Percentiles rank a stretch among this genome's conserved stretches.
Evolutionary conservation across 108 stramenopile species (phyloP).

Genomic region (Nitzschia putrida): DNA sequence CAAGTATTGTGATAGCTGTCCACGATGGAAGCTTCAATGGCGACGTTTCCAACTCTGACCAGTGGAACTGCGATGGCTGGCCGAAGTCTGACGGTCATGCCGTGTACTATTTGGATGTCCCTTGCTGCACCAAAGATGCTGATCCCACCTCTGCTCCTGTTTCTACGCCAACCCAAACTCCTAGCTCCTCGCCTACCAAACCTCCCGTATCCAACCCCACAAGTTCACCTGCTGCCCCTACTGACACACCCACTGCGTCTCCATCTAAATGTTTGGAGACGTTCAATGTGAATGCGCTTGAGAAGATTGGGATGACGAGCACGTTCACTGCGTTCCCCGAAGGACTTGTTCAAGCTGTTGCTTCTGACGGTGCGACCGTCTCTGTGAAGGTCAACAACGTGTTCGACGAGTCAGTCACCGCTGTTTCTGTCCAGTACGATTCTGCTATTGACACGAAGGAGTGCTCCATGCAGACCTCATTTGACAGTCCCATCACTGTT

Average conservation of each 20-base stretch:
- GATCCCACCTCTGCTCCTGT: neutral
- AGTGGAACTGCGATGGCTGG: constrained; percentile 7
- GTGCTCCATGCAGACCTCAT: no score
- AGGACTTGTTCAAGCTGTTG: no score
- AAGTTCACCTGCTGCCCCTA: neutral
- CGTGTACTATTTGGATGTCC: neutral
- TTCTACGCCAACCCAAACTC: neutral
- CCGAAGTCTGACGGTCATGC: neutral
- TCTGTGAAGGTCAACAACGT: no score
- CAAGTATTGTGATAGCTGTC: neutral
- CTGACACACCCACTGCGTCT: neutral
- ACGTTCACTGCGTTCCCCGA: no score
- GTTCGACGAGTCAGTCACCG: no score
- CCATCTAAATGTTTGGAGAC: neutral
- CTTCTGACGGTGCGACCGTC: no score
- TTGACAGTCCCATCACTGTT: no score
- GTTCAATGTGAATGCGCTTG: no score
- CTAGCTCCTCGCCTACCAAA: constrained; percentile 5
- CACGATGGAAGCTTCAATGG: neutral
- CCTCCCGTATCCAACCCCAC: constrained; percentile 1
- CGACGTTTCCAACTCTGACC: no score
- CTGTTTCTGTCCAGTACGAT: no score
- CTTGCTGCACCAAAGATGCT: neutral
- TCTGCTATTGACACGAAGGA: no score
- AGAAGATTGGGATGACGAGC: no score